phyloP scores from a whole-genome alignment of 352 stramenopile species.

The Phytophthora foliorum region DNA sequence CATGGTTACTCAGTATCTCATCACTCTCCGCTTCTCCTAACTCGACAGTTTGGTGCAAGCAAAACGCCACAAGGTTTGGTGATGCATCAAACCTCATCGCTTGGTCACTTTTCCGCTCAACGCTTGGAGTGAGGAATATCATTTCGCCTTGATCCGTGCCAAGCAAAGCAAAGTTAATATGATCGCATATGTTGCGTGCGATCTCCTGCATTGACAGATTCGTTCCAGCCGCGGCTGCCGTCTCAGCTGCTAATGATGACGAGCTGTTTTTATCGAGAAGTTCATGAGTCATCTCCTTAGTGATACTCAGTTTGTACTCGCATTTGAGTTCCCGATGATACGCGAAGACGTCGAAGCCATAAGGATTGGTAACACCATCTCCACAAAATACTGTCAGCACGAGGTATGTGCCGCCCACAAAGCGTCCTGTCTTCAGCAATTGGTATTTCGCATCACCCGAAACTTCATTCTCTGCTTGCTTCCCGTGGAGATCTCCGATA shows the following conservation, averaged over 20 bases:
- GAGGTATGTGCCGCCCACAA: slow-evolving; percentile 72
- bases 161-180: slow-evolving; percentile 59
- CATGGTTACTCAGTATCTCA: not conserved
- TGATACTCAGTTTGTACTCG: slow-evolving; percentile 65
- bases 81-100: slow-evolving; percentile 36
- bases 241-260: slow-evolving; percentile 58
- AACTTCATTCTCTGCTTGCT: slow-evolving; percentile 27
- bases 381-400: slow-evolving; percentile 76
- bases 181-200: slow-evolving; percentile 65
- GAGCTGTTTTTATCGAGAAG: slow-evolving; percentile 69
- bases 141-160: slow-evolving; percentile 53
- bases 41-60: slow-evolving; percentile 51
- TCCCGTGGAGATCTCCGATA: slow-evolving; percentile 45
- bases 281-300: slow-evolving; percentile 71
- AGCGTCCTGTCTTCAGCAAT: slow-evolving; percentile 72
- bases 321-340: slow-evolving; percentile 53
- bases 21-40: not conserved
- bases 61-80: slow-evolving; percentile 45
- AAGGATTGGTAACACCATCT: slow-evolving; percentile 70
- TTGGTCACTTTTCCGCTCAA: slow-evolving; percentile 25
- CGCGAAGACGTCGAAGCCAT: slow-evolving; percentile 77
- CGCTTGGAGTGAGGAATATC: slow-evolving; percentile 54
- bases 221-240: slow-evolving; percentile 67
- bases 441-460: slow-evolving; percentile 56
- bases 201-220: slow-evolving; percentile 83